Conservation (phyloP, 768 basidiomycete species). For the Phaeotremella fagi region DNA sequence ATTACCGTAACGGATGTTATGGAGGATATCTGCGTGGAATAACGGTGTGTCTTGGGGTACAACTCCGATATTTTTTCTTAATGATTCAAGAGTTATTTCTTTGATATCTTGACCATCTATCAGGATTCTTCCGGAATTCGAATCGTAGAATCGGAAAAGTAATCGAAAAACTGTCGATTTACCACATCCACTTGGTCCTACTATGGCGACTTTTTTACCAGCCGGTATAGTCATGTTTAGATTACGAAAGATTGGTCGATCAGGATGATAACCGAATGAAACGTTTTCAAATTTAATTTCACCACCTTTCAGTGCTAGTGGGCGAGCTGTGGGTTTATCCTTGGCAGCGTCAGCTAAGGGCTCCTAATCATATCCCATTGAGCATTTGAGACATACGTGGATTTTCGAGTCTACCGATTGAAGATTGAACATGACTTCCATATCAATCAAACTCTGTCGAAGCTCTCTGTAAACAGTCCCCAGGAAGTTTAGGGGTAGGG, state of each 20-base stretch:
- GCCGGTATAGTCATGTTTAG: slow-evolving; percentile 88
- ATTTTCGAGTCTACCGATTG: slow-evolving; percentile 72
- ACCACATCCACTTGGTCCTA: slow-evolving; percentile 94
- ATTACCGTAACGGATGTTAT: slow-evolving; percentile 90
- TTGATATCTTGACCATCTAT: slow-evolving; percentile 80
- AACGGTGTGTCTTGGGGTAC: slow-evolving; percentile 98
- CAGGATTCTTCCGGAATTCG: slow-evolving; percentile 69
- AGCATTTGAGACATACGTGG: slow-evolving; percentile 51
- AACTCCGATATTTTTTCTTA: slow-evolving; percentile 76
- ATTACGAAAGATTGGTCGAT: slow-evolving; percentile 82
- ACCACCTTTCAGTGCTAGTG: slow-evolving; percentile 69
- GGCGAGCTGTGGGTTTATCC: slow-evolving; percentile 66
- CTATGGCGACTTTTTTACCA: slow-evolving; percentile 93
- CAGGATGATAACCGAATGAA: slow-evolving; percentile 83
- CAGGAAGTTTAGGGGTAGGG: slow-evolving; percentile 91
- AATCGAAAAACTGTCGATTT: slow-evolving; percentile 96
- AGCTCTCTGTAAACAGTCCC: slow-evolving; percentile 95
- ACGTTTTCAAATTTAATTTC: slow-evolving; percentile 91
- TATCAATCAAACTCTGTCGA: slow-evolving; percentile 90
- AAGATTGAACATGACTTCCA: slow-evolving; percentile 91
- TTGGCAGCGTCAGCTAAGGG: too few relatives aligned
- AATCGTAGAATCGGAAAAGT: slow-evolving; percentile 90
- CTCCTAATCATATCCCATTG: too few relatives aligned
- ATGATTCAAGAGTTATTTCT: slow-evolving; percentile 63
- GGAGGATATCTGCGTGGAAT: slow-evolving; percentile 91